A percentile compares a stretch with the other conserved stretches of the same genome.
These are phyloP conservation scores for Xylaria multiplex DNA, from an alignment of 2,329 filamentous ascomycete genomes.

Conservation along the genomic window DNA sequence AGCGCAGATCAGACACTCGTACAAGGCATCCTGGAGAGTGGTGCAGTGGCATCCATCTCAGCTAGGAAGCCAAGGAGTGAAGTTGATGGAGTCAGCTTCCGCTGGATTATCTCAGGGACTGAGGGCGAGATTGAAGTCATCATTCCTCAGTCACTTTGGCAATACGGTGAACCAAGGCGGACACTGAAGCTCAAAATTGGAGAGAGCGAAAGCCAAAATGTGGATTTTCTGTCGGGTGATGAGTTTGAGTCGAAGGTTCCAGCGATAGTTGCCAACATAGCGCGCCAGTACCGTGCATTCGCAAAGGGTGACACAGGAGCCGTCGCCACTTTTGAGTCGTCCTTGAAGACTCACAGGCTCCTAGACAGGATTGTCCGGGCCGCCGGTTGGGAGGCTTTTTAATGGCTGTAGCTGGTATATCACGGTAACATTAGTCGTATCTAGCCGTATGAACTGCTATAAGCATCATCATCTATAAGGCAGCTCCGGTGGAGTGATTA, in stretches of 20 bases:
- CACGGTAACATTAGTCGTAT: background rate
- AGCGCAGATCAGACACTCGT: slow-evolving; percentile 51
- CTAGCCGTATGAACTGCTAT: background rate
- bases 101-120: slow-evolving; percentile 52
- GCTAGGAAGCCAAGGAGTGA: slow-evolving; percentile 39
- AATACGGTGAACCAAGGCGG: slow-evolving; percentile 27
- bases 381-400: slow-evolving; percentile 40
- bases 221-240: slow-evolving; percentile 30
- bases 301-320: slow-evolving; percentile 35
- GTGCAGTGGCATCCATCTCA: slow-evolving; percentile 47
- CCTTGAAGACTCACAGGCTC: slow-evolving; percentile 39
- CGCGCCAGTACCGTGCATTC: slow-evolving; percentile 40
- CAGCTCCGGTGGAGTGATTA: no score
- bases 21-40: slow-evolving; percentile 48
- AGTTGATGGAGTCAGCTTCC: slow-evolving; percentile 42
- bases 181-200: slow-evolving; percentile 40
- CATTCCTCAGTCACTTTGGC: slow-evolving; percentile 36
- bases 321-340: slow-evolving; percentile 40
- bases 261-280: slow-evolving; percentile 35
- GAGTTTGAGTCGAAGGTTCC: slow-evolving; percentile 31
- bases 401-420: background rate
- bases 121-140: slow-evolving; percentile 50
- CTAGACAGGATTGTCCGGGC: slow-evolving; percentile 43
- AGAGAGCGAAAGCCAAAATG: slow-evolving; percentile 22
- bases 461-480: no score